These are phyloP conservation scores for Zasmidium angulare DNA, from an alignment of 2,329 filamentous ascomycete genomes.

Conservation along the genomic window DNA sequence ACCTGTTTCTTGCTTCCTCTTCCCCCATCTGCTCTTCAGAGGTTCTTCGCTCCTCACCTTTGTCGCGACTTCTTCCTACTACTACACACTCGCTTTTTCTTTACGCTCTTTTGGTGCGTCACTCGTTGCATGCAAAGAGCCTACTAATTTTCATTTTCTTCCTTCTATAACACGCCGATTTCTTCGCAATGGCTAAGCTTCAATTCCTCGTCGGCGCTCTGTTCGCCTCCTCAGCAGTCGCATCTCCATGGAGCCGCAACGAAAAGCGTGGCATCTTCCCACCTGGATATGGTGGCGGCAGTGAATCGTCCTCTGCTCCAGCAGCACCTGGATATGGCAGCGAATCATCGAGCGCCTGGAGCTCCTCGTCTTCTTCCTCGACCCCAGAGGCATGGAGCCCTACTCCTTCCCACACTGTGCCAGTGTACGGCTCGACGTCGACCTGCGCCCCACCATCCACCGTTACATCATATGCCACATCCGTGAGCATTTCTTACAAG, in stretches of 20 bases:
- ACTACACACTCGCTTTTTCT: constrained; percentile 3
- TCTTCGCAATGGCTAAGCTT: constrained; percentile 7
- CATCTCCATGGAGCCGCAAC: constrained; percentile 2
- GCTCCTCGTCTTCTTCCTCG: not conserved
- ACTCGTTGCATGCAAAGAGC: not conserved
- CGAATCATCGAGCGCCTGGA: not conserved
- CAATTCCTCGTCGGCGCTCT: constrained; percentile 13
- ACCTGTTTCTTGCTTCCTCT: constrained; percentile 2
- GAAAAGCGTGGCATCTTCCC: constrained; percentile 6
- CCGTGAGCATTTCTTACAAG: no score
- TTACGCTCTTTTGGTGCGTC: constrained; percentile 1
- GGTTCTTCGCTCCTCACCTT: not conserved
- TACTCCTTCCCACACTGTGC: not conserved
- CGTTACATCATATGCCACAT: no score
- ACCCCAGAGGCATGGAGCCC: not conserved
- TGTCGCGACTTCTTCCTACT: not conserved
- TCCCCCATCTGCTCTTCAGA: not conserved
- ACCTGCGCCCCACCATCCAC: no score
- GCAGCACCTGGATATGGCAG: not conserved
- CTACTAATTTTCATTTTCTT: not conserved
- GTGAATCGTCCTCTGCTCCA: not conserved
- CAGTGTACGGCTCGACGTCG: not conserved
- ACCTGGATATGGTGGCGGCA: constrained; percentile 5
- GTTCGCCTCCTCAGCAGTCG: constrained; percentile 8
- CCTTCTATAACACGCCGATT: not conserved